Evolutionary conservation across 495 filamentous ascomycete species (phyloP), one percentile per base, ranked within the genome.

Genomic region (Usnea hakonensis): DNA sequence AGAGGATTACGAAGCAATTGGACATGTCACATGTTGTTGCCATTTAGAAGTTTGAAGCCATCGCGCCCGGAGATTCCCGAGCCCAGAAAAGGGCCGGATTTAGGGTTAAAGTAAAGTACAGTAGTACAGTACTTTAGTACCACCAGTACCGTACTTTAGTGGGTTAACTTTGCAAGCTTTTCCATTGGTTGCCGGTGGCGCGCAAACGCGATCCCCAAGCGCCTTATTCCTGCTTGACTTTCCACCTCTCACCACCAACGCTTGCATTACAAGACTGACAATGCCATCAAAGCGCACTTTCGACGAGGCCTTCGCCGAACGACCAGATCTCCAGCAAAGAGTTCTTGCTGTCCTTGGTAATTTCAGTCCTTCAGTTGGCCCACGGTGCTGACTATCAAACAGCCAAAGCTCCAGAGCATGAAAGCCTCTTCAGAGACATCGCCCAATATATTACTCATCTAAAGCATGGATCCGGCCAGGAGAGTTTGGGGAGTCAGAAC

Each of bases 361-460:
- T 33, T 16, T 35, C 33, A 40, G 7, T 26, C 32, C 37, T n/a
- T 21, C 23, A 11, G 10, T 55, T 40, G n/a, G 41, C 62, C 19
- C 37, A 38, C 30, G n/a, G 35, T 41, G 48, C 65, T 67, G 57
- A 67, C 41, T 9, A 28, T 33, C 14, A 17, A 28, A 54, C 33
- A 67, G 62, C 59, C 50, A 52, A 62, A 43, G 1, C 21, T n/a
- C 54, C 58, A 26, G 54, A 58, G 21, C 58, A 62, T 16, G 50
- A 50, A 5, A 32, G 33, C 62, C 69, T 81, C 1, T 78, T 81
- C 46, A 73, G 77, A 67, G 78, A 80, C 64, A 75, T 81, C 60
- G 76, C 79, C n/a, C 68, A 66, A 71, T 77, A 80, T 64, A 77
- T 78, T 56, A 75, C 69, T 52, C 71, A 69, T 64, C 71, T 81